Percentiles rank a stretch among this genome's conserved stretches.
Conservation (phyloP, 192 early-diverging fungal genomes). For the Chytriomyces sp. region DNA sequence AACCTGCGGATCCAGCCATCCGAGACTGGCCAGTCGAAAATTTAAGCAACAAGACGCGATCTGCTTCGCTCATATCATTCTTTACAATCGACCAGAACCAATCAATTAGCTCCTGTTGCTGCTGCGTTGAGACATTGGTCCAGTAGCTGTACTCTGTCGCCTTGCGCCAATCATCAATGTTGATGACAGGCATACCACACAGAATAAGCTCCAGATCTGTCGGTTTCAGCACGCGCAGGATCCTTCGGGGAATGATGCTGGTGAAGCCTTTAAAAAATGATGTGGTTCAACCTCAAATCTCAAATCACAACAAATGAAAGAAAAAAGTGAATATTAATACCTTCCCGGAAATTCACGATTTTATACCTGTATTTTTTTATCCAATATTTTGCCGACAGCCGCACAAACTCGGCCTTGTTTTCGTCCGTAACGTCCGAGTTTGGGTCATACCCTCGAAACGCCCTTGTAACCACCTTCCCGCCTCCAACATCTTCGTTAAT, state of each 20-base stretch:
- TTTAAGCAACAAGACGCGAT: constrained; percentile 22
- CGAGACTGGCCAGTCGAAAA: constrained; percentile 17
- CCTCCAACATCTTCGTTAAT: neutral
- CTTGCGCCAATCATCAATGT: constrained; percentile 7
- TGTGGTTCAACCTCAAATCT: neutral
- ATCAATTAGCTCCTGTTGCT: neutral
- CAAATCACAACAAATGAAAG: neutral
- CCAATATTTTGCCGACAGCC: neutral
- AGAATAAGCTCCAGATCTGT: constrained; percentile 17
- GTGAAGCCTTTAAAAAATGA: neutral
- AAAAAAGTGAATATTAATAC: neutral
- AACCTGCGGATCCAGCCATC: neutral
- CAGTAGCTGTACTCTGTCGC: constrained; percentile 1
- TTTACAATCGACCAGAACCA: constrained; percentile 29
- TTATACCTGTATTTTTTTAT: constrained; percentile 7
- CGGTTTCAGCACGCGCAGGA: constrained; percentile 9
- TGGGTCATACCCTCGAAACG: neutral
- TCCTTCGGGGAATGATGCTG: constrained; percentile 2
- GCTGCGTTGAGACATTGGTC: neutral
- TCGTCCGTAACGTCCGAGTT: neutral
- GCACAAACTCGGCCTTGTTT: constrained; percentile 23
- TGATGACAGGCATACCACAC: constrained; percentile 19
- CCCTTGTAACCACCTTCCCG: constrained; percentile 3
- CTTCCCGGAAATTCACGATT: constrained; percentile 31
- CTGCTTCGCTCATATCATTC: constrained; percentile 11